phyloP scores from a whole-genome alignment of 805 yeast species.

The Wickerhamiella nectarea region DNA sequence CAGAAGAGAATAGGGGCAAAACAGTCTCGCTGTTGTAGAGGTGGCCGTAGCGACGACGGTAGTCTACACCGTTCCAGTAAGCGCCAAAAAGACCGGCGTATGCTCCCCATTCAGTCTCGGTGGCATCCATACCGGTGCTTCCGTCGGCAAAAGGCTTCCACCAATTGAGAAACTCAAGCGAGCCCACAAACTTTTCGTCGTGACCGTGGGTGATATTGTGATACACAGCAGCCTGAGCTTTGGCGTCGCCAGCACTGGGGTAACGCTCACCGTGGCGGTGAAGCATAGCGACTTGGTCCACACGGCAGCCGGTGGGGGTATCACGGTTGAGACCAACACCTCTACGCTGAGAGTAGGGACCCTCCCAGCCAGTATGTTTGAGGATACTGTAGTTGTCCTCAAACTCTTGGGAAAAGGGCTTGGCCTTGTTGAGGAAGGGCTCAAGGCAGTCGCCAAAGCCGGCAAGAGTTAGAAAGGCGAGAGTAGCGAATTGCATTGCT shows the following conservation, averaged over 20 bases:
- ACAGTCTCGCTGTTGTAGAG: constrained; percentile 29
- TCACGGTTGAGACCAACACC: constrained; percentile 42
- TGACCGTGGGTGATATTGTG: constrained; percentile 8
- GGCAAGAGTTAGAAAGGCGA: constrained; percentile 8
- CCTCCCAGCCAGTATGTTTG: constrained; percentile 37
- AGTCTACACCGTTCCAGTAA: constrained; percentile 35
- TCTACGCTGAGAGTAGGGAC: constrained; percentile 36
- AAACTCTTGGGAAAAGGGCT: constrained; percentile 20
- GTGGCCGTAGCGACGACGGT: constrained; percentile 37
- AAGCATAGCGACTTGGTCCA: constrained; percentile 41
- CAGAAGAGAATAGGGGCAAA: constrained; percentile 42
- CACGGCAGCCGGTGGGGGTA: constrained; percentile 36
- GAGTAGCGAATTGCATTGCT: constrained; percentile 2
- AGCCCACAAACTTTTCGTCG: constrained; percentile 24
- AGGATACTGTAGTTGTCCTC: constrained; percentile 35
- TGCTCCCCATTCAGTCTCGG: constrained; percentile 38
- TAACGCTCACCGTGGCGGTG: constrained; percentile 50
- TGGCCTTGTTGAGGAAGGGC: constrained; percentile 7
- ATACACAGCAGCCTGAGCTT: constrained; percentile 10
- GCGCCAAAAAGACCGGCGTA: constrained; percentile 43
- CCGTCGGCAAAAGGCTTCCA: constrained; percentile 33
- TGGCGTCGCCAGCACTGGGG: constrained; percentile 24
- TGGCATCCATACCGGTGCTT: constrained; percentile 33
- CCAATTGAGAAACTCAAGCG: constrained; percentile 34
- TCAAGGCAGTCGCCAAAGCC: constrained; percentile 2